Percentiles rank a stretch among this genome's conserved stretches.
phyloP scores from a whole-genome alignment of 2,329 filamentous ascomycete genomes.

The Coniochaeta hoffmannii region DNA sequence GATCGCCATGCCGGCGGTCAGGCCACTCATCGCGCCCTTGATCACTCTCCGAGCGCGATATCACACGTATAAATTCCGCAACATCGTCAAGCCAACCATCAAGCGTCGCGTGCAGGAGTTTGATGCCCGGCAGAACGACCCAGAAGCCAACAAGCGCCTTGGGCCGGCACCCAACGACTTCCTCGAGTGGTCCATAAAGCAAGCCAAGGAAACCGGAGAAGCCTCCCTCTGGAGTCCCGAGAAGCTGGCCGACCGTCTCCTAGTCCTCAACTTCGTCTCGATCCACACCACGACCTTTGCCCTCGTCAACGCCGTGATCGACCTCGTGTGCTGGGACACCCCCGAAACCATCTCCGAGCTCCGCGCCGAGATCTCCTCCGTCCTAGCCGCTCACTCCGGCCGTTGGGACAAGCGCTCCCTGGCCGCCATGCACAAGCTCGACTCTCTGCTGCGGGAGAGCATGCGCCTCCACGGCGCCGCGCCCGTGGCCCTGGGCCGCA shows the following conservation, averaged over 20 bases:
- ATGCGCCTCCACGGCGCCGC: slow-evolving; percentile 23
- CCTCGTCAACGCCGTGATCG: slow-evolving; percentile 28
- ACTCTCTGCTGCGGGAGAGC: slow-evolving; percentile 30
- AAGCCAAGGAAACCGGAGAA: slow-evolving; percentile 7
- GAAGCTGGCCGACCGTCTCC: slow-evolving; percentile 15
- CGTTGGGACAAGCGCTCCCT: slow-evolving; percentile 21
- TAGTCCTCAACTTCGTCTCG: slow-evolving; percentile 24
- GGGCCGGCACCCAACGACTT: slow-evolving; percentile 4
- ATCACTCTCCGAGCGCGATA: slow-evolving; percentile 16
- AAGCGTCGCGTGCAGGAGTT: slow-evolving; percentile 11
- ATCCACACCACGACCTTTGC: slow-evolving; percentile 27
- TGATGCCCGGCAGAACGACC: slow-evolving; percentile 6
- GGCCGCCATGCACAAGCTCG: slow-evolving; percentile 24
- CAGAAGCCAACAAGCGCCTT: slow-evolving; percentile 6
- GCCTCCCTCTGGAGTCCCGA: slow-evolving; percentile 12
- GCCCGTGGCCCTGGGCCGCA: slow-evolving; percentile 13
- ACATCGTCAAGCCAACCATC: slow-evolving; percentile 15
- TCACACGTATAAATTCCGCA: slow-evolving; percentile 13
- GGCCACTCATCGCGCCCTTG: slow-evolving; percentile 13
- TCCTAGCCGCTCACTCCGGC: slow-evolving; percentile 14
- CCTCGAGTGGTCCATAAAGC: slow-evolving; percentile 5
- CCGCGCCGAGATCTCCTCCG: slow-evolving; percentile 28
- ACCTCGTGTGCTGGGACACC: slow-evolving; percentile 26
- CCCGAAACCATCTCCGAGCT: slow-evolving; percentile 31
- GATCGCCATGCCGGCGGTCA: slow-evolving; percentile 9